Evolutionary conservation across 148 eudicot species (phyloP).

Genomic region (Suaeda aralocaspica): DNA sequence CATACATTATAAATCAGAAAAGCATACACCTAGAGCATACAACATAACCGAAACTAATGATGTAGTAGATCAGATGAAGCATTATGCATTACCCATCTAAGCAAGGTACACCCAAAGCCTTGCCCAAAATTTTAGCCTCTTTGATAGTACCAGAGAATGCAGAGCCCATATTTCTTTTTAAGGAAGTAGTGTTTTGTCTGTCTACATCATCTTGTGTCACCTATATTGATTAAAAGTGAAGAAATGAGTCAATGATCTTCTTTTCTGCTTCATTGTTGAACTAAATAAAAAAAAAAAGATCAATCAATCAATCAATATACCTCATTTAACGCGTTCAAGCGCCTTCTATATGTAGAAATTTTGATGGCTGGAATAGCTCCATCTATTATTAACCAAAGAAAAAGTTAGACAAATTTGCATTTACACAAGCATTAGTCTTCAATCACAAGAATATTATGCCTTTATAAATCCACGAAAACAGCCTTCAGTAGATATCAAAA

Average conservation of each 20-base stretch:
- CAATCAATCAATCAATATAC: slow-evolving; percentile 25
- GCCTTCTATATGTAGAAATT: slow-evolving; percentile 70
- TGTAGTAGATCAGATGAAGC: not conserved
- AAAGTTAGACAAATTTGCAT: not conserved
- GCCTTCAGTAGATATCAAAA: not conserved
- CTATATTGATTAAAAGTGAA: slow-evolving; percentile 39
- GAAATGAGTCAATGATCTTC: slow-evolving; percentile 10
- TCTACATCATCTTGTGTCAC: slow-evolving; percentile 44
- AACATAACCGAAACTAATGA: not conserved
- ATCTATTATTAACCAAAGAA: slow-evolving; percentile 35
- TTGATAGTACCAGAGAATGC: slow-evolving; percentile 85
- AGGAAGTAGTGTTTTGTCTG: slow-evolving; percentile 39
- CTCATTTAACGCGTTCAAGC: slow-evolving; percentile 59
- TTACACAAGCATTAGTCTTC: not conserved
- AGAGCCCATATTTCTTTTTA: slow-evolving; percentile 82
- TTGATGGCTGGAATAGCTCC: slow-evolving; percentile 94
- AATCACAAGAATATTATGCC: too few relatives aligned
- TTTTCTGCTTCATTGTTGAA: not conserved
- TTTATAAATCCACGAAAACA: not conserved
- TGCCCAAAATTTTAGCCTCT: slow-evolving; percentile 74
- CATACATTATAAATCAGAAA: too few relatives aligned
- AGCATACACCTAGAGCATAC: too few relatives aligned
- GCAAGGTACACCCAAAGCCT: slow-evolving; percentile 83
- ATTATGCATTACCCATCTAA: slow-evolving; percentile 67
- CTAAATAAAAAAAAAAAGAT: slow-evolving; percentile 1